phyloP scores from a whole-genome alignment of 352 stramenopile species.

The Phytophthora vignae region DNA sequence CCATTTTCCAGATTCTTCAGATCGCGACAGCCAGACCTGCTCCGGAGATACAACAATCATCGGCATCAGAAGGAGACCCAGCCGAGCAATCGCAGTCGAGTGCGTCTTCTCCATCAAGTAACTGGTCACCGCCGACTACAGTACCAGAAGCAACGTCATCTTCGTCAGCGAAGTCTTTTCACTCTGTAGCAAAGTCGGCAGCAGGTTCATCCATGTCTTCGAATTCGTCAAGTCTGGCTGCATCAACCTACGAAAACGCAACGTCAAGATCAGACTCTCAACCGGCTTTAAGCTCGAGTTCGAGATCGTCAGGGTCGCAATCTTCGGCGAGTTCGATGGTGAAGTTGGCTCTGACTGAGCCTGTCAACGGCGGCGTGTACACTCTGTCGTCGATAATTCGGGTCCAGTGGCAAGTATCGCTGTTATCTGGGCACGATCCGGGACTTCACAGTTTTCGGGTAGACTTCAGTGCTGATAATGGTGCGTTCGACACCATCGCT shows the following conservation, averaged over 20 bases:
- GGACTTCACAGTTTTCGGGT: slow-evolving; percentile 43
- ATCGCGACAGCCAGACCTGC: slow-evolving; percentile 27
- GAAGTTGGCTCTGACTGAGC: slow-evolving; percentile 49
- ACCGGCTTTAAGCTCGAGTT: slow-evolving; percentile 18
- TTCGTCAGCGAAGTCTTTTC: not conserved
- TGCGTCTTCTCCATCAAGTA: not conserved
- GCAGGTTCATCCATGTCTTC: slow-evolving; percentile 6
- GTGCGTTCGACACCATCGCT: slow-evolving; percentile 44
- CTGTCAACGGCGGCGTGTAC: slow-evolving; percentile 53
- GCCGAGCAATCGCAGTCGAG: slow-evolving; percentile 13
- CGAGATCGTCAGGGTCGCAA: slow-evolving; percentile 11
- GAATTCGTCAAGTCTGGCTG: not conserved
- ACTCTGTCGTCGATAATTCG: slow-evolving; percentile 48
- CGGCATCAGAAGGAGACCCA: slow-evolving; percentile 2
- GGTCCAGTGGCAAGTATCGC: slow-evolving; percentile 51
- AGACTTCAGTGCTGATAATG: slow-evolving; percentile 59
- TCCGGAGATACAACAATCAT: slow-evolving; percentile 4
- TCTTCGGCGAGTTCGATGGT: slow-evolving; percentile 29
- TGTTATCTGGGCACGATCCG: slow-evolving; percentile 30
- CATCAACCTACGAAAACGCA: slow-evolving; percentile 3
- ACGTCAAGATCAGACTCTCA: slow-evolving; percentile 15
- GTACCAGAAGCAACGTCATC: not conserved
- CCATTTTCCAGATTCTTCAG: slow-evolving; percentile 49
- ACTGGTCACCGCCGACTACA: not conserved
- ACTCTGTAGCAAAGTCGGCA: not conserved